These are phyloP conservation scores for Scheffersomyces segobiensis DNA, from an alignment of 1,139 yeast species.

Conservation along the genomic window DNA sequence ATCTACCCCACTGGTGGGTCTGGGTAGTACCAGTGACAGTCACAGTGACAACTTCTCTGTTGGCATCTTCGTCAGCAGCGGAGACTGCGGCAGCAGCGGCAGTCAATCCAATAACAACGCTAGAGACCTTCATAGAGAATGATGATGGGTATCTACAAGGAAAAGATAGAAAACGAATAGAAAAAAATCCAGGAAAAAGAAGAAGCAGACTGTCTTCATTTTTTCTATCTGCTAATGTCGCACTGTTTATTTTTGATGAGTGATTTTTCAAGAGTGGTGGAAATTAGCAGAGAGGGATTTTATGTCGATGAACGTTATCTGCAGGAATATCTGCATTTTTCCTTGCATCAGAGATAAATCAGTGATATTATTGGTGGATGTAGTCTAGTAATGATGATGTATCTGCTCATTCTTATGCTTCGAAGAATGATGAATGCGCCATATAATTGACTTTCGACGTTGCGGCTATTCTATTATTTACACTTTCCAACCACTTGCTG, in stretches of 20 bases:
- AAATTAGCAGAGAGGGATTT: neutral
- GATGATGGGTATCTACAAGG: neutral
- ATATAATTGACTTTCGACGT: neutral
- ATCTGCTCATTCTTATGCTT: neutral
- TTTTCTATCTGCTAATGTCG: neutral
- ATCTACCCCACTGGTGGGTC: conserved; percentile 49
- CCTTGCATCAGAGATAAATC: neutral
- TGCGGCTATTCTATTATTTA: neutral
- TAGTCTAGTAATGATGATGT: neutral
- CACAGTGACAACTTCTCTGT: conserved; percentile 27
- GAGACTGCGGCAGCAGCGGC: conserved; percentile 20
- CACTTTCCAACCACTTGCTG: neutral
- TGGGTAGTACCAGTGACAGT: conserved; percentile 23
- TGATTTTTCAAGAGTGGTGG: neutral
- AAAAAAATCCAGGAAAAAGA: neutral
- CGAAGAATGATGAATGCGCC: neutral
- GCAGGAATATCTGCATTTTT: neutral
- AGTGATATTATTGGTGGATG: neutral
- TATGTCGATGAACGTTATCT: neutral
- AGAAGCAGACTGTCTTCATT: neutral
- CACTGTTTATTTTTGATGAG: neutral
- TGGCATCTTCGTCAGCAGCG: conserved; percentile 28
- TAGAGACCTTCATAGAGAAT: conserved; percentile 21
- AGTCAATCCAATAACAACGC: conserved; percentile 20
- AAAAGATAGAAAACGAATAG: neutral